A percentile compares a stretch with the other conserved stretches of the same genome.
Evolutionary conservation across 352 stramenopile genomes (phyloP).

Genomic region (Saprolegnia parasitica): DNA sequence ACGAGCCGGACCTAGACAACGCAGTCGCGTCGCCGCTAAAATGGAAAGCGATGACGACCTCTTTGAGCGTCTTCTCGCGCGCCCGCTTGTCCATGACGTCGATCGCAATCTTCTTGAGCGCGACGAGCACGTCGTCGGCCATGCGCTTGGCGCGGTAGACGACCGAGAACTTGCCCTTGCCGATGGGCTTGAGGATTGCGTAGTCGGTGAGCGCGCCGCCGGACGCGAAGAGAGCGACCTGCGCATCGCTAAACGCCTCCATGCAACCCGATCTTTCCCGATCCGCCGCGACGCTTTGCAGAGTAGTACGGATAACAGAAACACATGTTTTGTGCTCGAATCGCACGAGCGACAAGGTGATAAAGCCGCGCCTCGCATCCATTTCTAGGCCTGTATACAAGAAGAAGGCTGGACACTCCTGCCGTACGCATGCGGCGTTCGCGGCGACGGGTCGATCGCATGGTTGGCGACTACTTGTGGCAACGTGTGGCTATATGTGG

Average conservation of each 20-base stretch:
- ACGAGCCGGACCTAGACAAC: slow-evolving; percentile 70
- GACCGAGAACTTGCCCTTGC: slow-evolving; percentile 91
- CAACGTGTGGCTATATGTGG: no score
- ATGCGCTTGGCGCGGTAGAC: slow-evolving; percentile 84
- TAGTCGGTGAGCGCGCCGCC: slow-evolving; percentile 65
- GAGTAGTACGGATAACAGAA: not conserved
- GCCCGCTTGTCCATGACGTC: slow-evolving; percentile 87
- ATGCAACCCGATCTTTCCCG: slow-evolving; percentile 33
- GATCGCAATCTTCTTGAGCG: slow-evolving; percentile 92
- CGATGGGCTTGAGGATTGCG: slow-evolving; percentile 83
- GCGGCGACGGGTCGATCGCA: no score
- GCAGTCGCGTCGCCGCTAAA: not conserved
- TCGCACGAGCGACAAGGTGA: no score
- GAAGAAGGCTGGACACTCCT: no score
- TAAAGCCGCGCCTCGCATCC: no score
- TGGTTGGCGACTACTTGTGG: no score
- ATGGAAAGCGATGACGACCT: slow-evolving; percentile 32
- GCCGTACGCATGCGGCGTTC: no score
- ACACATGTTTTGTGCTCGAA: no score
- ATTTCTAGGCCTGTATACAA: no score
- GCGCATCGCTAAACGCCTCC: slow-evolving; percentile 68
- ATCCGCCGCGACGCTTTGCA: slow-evolving; percentile 2
- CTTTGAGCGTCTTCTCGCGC: slow-evolving; percentile 88
- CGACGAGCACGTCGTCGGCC: slow-evolving; percentile 64
- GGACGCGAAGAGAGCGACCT: slow-evolving; percentile 56